phyloP scores from a whole-genome alignment of 2,329 filamentous ascomycete species.

The Graphilbum fragrans region DNA sequence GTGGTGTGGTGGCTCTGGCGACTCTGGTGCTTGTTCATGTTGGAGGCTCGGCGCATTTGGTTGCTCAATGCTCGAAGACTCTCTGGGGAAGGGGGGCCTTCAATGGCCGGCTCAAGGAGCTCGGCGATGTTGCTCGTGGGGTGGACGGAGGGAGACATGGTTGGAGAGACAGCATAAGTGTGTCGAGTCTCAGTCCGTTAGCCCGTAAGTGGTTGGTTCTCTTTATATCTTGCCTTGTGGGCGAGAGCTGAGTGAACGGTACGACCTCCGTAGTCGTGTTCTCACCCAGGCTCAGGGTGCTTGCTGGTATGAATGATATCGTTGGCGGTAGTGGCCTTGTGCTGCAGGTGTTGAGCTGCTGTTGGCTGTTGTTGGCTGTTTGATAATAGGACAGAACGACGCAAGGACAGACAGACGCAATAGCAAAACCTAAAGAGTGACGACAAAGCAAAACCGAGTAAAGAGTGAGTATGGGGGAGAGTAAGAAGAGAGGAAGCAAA shows the following conservation, averaged over 20 bases:
- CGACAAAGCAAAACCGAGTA: constrained; percentile 5
- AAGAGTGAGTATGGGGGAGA: constrained; percentile 6
- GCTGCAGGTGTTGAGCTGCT: too few relatives aligned
- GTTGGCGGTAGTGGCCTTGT: too few relatives aligned
- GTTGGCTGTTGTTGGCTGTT: neutral
- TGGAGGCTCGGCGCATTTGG: constrained; percentile 43
- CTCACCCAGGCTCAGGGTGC: too few relatives aligned
- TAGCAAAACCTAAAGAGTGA: constrained; percentile 1
- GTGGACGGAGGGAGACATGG: constrained; percentile 4
- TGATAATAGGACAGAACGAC: neutral
- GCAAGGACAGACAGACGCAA: neutral
- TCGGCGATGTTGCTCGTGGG: constrained; percentile 22
- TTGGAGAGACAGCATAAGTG: neutral
- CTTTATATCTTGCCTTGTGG: too few relatives aligned
- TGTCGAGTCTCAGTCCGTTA: neutral
- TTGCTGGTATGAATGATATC: too few relatives aligned
- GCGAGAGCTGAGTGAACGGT: too few relatives aligned
- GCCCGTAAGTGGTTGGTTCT: neutral
- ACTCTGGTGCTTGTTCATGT: constrained; percentile 28
- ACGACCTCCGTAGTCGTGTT: too few relatives aligned
- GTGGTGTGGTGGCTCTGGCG: constrained; percentile 28
- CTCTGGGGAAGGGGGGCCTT: constrained; percentile 49
- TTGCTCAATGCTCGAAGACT: constrained; percentile 45
- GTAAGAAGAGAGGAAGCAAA: constrained; percentile 1
- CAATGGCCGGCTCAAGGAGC: constrained; percentile 44